These are phyloP conservation scores for Sphaerulina vaccinii DNA, from an alignment of 2,329 filamentous ascomycete genomes.

Conservation along the genomic window DNA sequence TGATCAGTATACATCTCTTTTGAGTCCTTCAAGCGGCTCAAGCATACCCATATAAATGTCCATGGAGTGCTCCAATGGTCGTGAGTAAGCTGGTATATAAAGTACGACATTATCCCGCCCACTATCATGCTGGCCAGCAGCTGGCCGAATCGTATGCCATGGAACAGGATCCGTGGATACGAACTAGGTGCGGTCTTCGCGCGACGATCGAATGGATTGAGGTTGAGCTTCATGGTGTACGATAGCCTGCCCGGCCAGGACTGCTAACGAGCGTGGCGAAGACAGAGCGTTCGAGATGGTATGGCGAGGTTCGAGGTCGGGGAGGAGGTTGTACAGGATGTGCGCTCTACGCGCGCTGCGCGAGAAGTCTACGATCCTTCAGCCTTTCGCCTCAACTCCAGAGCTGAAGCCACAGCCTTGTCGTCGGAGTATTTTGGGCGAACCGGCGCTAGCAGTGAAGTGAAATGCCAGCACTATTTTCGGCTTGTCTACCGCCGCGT, in stretches of 20 bases:
- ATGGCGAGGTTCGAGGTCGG: no score
- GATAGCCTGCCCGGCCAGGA: neutral
- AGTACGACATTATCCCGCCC: conserved; percentile 54
- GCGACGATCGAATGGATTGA: conserved; percentile 29
- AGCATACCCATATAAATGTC: conserved; percentile 58
- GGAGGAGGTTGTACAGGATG: no score
- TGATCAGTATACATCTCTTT: neutral
- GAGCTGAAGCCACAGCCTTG: no score
- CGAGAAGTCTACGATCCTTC: no score
- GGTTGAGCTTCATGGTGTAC: conserved; percentile 1
- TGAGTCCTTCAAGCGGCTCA: conserved; percentile 2
- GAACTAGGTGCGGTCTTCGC: conserved; percentile 45
- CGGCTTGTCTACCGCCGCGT: no score
- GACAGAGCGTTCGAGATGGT: no score
- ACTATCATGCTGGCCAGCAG: conserved; percentile 50
- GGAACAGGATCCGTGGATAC: conserved; percentile 47
- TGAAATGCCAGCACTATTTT: no score
- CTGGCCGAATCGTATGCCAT: conserved; percentile 43
- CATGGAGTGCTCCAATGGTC: conserved; percentile 56
- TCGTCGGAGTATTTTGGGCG: no score
- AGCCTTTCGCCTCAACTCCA: no score
- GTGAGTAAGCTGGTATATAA: conserved; percentile 54
- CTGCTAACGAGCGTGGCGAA: neutral
- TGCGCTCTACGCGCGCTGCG: no score
- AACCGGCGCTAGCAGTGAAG: no score